Conservation (phyloP, 192 early-diverging fungal species). For the Mortierella alpina region DNA sequence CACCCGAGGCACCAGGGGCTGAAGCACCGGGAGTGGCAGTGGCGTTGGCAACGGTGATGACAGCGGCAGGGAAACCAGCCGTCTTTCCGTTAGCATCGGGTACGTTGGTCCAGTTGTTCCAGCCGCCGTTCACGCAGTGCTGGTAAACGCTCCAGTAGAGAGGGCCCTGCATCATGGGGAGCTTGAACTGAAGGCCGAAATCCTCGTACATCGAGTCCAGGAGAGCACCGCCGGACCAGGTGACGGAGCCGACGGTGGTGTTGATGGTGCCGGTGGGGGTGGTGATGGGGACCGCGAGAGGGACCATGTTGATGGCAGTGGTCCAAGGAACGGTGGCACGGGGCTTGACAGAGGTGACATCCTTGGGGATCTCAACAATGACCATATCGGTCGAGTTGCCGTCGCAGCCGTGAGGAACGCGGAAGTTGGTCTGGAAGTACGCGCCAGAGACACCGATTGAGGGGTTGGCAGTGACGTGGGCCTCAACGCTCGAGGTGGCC, state of each 20-base stretch:
- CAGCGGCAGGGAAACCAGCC: constrained; percentile 39
- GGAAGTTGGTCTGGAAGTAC: constrained; percentile 53
- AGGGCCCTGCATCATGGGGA: constrained; percentile 27
- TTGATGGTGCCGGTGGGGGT: constrained; percentile 45
- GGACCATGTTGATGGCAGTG: constrained; percentile 44
- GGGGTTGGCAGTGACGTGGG: constrained; percentile 54
- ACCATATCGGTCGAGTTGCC: constrained; percentile 45
- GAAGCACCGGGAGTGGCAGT: constrained; percentile 4
- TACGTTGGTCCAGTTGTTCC: constrained; percentile 50
- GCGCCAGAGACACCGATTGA: constrained; percentile 23
- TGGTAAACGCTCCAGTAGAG: constrained; percentile 49
- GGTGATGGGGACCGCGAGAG: constrained; percentile 35
- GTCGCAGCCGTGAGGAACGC: constrained; percentile 50
- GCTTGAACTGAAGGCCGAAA: constrained; percentile 52
- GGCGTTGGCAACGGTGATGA: constrained; percentile 24
- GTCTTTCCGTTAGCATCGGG: constrained; percentile 41
- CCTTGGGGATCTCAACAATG: constrained; percentile 49
- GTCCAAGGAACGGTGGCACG: constrained; percentile 29
- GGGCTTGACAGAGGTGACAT: constrained; percentile 49
- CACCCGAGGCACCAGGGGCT: not conserved
- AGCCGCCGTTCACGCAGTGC: constrained; percentile 42
- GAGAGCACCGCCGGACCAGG: constrained; percentile 31
- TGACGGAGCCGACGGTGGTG: constrained; percentile 43
- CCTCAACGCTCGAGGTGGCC: constrained; percentile 25
- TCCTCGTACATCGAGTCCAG: constrained; percentile 45